Evolutionary conservation across 2,329 filamentous ascomycete species (phyloP).

Genomic region (Rutstroemia sp.): DNA sequence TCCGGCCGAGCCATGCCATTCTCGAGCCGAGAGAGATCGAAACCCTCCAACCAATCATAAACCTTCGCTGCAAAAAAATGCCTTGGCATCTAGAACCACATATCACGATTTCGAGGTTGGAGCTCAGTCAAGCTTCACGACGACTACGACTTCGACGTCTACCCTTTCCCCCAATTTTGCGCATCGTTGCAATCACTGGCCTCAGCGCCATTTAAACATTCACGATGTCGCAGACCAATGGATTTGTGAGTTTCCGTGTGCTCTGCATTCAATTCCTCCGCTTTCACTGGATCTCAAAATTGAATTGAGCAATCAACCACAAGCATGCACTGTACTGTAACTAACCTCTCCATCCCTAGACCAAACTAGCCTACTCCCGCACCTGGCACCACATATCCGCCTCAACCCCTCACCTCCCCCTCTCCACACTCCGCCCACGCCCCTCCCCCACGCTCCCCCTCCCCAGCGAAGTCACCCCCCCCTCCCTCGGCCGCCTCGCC

Average conservation of each 20-base stretch:
- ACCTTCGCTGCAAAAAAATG: constrained; percentile 1
- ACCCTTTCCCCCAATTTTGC: background rate
- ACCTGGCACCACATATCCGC: constrained; percentile 86
- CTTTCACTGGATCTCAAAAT: too few relatives aligned
- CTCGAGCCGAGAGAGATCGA: background rate
- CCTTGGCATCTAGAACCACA: constrained; percentile 8
- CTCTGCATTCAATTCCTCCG: background rate
- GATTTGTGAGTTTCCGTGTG: constrained; percentile 48
- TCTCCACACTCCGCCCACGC: constrained; percentile 41
- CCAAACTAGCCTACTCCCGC: constrained; percentile 90
- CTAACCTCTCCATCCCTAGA: constrained; percentile 44
- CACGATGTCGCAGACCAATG: constrained; percentile 72
- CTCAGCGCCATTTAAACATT: constrained; percentile 13
- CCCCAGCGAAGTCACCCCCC: constrained; percentile 47
- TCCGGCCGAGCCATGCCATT: constrained; percentile 9
- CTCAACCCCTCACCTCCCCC: constrained; percentile 54
- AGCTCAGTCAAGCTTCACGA: background rate
- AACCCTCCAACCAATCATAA: constrained; percentile 2
- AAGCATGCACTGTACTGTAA: background rate
- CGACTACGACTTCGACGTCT: constrained; percentile 5
- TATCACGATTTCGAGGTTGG: background rate
- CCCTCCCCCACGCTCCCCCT: constrained; percentile 30
- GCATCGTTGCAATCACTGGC: constrained; percentile 11
- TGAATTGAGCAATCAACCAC: too few relatives aligned
- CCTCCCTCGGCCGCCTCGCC: constrained; percentile 83